Base-by-base conservation (phyloP, 768 basidiomycete species). In the Rhodotorula graminis region DNA sequence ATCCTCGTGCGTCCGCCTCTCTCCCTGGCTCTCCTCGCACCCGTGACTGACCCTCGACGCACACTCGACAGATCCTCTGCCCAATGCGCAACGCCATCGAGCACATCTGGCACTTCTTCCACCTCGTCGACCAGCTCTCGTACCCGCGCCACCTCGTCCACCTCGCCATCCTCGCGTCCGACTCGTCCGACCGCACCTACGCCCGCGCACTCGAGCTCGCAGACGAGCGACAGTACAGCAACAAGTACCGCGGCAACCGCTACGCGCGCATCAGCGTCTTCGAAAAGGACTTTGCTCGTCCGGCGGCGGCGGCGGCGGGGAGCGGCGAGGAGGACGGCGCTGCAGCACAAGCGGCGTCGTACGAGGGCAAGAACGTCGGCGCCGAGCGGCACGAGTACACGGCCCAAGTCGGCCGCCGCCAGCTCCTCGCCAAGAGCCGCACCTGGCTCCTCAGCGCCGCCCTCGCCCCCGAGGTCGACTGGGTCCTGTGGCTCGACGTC, bases 401-500 rank as follows among this genome's bases (percentile, higher is more conserved):
- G 0, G 59, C 61, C 31, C 70, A 71, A 46, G 60, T 71, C 15
- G 44, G 44, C 27, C 23, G 70, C 14, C 6, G 70, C 9, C 56
- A 61, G 18, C 21, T 61, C 21, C 52, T 71, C 15, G 70, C 46
- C 31, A 65, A 61, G 60, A 71, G 70, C 55, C 31, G 70, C 46
- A 65, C 70, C 25, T 71, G 70, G 70, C 37, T 71, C 31, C 47
- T 71, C 40, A 10, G 27, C 0, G 33, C 64, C 8, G 70, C 70
- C 8, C 29, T 71, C 52, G 25, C 15, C 16, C 64, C 70, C 44
- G 70, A 65, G 40, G 72, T 74, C 16, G 77, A 77, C 47, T 76
- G 72, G 72, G 77, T 57, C 14, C 61, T 77, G 16, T 77, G 77
- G 77, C 52, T 76, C 44, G 77, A 77, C 47, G 68, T 72, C 44